A percentile compares a stretch with the other conserved stretches of the same genome.
Conservation (phyloP, 1,139 yeast genomes). For the Geotrichum bryndzae region DNA sequence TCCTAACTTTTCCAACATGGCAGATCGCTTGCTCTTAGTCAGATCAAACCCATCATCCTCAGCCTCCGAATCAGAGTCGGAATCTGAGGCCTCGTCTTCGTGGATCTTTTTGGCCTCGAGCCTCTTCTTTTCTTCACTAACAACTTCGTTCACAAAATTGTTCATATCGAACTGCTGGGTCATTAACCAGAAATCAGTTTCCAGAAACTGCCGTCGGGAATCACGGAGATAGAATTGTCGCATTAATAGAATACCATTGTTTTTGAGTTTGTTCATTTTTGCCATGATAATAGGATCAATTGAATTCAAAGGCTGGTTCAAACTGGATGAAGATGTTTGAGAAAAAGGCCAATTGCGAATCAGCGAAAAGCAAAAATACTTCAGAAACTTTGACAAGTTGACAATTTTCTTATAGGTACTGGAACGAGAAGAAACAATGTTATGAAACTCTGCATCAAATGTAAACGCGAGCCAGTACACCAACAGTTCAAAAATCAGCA, state of each 20-base stretch:
- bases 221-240: constrained; percentile 68
- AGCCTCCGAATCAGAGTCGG: constrained; percentile 15
- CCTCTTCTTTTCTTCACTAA: constrained; percentile 40
- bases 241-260: constrained; percentile 39
- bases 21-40: background rate
- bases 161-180: constrained; percentile 26
- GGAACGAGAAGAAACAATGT: constrained; percentile 26
- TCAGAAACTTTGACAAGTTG: constrained; percentile 47
- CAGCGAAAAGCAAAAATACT: constrained; percentile 48
- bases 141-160: constrained; percentile 34
- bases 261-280: constrained; percentile 7
- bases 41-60: constrained; percentile 9
- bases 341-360: constrained; percentile 42
- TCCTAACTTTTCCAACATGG: constrained; percentile 13
- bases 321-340: background rate
- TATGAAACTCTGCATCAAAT: constrained; percentile 56
- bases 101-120: constrained; percentile 17
- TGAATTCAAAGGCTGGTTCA: background rate
- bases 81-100: constrained; percentile 21
- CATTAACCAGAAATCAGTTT: constrained; percentile 53
- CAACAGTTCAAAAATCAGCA: constrained; percentile 46
- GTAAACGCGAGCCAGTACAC: constrained; percentile 59
- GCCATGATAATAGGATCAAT: background rate
- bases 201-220: constrained; percentile 54
- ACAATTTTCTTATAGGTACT: constrained; percentile 45